Base-by-base conservation (phyloP, 2,329 filamentous ascomycete species). In the Fusarium coicis region DNA sequence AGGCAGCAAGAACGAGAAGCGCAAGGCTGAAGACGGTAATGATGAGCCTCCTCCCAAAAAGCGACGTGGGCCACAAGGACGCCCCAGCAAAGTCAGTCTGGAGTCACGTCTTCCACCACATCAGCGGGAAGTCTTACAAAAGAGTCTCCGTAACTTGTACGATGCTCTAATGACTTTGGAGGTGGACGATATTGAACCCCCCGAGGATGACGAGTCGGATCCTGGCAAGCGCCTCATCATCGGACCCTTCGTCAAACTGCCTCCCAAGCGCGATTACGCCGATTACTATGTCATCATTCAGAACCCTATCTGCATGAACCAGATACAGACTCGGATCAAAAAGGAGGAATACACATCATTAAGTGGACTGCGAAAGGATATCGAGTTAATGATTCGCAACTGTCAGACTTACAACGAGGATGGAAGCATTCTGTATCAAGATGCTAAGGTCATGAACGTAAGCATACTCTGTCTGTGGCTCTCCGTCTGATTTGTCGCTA, bases 361-460 rank as follows among this genome's bases (percentile, higher is more conserved):
- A 68, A 91, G 89, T 79, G 93, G 95, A 76, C 90, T 99, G 87
- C 89, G 91, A 62, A 90, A 89, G 74, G 97, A 99, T 79, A 91
- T 99, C 71, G 90, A 91, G 56, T 84, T 96, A 72, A 89, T 99
- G 83, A 96, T 95, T 81, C 91, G 89, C 80, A 99, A 99, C 82
- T 97, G 96, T 74, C 90, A 94, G 81, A 96, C 93, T 6, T 99
- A 97, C 86, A 99, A 99, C 79, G 97, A 99, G 83, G 96, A 98
- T 80, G 93, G 92, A 65, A 98, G 95, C 82, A 86, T 97, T 77
- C 88, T 99, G 60, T 98, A 95, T 84, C 89, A 93, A 78, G 96
- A 99, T 86, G 96, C 96, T 55, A 95, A 95, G 81, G 87, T 93
- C 61, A 98, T 99, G 83, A 93, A 97, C 88, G 95, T 97, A 85